phyloP scores from a whole-genome alignment of 2,329 filamentous ascomycete species.

The Herpotrichia juniperi region DNA sequence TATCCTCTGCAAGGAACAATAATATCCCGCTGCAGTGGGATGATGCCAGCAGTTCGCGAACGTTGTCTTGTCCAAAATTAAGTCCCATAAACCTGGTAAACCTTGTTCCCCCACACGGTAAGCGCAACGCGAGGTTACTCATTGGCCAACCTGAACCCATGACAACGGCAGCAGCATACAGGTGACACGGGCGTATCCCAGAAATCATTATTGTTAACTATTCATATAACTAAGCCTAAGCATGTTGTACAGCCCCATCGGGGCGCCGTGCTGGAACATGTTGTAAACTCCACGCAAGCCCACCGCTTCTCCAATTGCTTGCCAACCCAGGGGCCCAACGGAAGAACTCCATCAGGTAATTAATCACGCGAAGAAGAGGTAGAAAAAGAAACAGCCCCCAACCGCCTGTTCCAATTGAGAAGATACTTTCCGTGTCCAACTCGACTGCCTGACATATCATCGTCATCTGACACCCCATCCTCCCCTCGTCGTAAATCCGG shows the following conservation, averaged over 20 bases:
- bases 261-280: background rate
- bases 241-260: background rate
- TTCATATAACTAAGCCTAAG: no score
- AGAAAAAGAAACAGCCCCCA: slow-evolving; percentile 21
- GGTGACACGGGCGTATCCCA: slow-evolving; percentile 1
- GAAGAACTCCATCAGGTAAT: slow-evolving; percentile 22
- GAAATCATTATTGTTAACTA: slow-evolving; percentile 12
- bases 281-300: slow-evolving; percentile 15
- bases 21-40: slow-evolving; percentile 10
- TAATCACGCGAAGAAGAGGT: slow-evolving; percentile 21
- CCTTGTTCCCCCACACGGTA: slow-evolving; percentile 24
- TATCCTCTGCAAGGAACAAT: slow-evolving; percentile 16
- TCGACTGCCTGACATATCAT: slow-evolving; percentile 14
- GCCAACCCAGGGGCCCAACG: slow-evolving; percentile 24
- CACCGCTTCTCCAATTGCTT: slow-evolving; percentile 25
- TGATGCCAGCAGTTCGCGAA: slow-evolving; percentile 12
- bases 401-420: slow-evolving; percentile 7
- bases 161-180: slow-evolving; percentile 12
- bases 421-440: slow-evolving; percentile 8
- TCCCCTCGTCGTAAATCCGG: slow-evolving; percentile 23
- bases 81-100: slow-evolving; percentile 7
- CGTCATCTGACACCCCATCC: slow-evolving; percentile 26
- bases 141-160: slow-evolving; percentile 23
- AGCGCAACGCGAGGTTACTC: slow-evolving; percentile 11
- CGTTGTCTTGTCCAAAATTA: slow-evolving; percentile 8